phyloP scores from a whole-genome alignment of 176 grass and related monocot species.

The Avena sativa region DNA sequence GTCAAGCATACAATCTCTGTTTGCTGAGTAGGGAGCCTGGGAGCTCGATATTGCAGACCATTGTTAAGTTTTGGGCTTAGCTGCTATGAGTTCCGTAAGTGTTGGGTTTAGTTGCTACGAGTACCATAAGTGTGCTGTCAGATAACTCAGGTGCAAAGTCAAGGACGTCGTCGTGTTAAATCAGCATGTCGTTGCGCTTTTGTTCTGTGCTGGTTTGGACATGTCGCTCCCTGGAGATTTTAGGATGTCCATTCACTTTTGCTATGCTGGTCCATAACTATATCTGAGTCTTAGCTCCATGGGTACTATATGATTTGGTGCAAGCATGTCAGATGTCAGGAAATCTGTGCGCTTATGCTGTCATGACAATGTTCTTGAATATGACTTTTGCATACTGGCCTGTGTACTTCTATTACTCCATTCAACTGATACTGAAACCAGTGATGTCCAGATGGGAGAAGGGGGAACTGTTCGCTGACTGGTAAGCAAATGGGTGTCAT shows the following conservation, averaged over 20 bases:
- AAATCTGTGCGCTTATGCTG: not conserved
- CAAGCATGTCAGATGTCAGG: not conserved
- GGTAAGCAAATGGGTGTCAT: not conserved
- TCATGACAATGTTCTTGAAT: not conserved
- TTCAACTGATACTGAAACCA: not conserved
- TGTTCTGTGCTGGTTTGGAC: not conserved
- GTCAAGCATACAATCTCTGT: not conserved
- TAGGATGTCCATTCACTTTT: not conserved
- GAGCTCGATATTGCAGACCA: not conserved
- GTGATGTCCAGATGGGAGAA: not conserved
- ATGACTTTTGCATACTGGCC: not conserved
- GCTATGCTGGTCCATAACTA: not conserved
- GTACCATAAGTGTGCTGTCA: not conserved
- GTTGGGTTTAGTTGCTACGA: not conserved
- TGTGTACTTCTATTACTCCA: not conserved
- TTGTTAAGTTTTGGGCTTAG: not conserved
- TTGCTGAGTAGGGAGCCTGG: not conserved
- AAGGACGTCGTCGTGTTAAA: not conserved
- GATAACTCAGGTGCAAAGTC: not conserved
- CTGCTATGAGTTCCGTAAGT: not conserved
- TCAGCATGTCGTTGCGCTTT: not conserved
- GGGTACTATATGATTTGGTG: not conserved
- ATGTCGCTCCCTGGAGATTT: not conserved
- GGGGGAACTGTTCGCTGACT: not conserved
- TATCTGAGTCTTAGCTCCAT: not conserved